phyloP scores from a whole-genome alignment of 208 protist genomes.

The Acanthamoeba quina region DNA sequence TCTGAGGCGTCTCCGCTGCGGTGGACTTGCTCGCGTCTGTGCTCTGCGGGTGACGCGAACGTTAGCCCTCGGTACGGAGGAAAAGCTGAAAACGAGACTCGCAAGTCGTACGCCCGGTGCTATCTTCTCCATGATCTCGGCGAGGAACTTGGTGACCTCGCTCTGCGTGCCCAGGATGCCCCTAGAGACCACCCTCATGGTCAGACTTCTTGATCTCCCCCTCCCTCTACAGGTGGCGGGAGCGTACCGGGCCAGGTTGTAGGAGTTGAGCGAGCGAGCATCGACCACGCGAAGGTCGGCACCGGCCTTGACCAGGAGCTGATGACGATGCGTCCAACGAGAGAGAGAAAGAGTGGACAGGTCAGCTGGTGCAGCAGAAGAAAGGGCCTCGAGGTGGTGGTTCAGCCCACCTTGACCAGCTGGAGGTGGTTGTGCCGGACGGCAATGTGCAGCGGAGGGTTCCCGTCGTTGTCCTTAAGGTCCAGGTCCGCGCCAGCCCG shows the following conservation, averaged over 20 bases:
- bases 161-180: constrained; percentile 2
- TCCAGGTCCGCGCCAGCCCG: constrained; percentile 48
- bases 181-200: neutral
- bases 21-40: neutral
- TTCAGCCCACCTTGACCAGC: constrained; percentile 15
- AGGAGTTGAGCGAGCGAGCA: constrained; percentile 22
- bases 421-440: constrained; percentile 22
- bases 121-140: constrained; percentile 66
- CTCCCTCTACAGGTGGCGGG: neutral
- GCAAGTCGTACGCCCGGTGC: neutral
- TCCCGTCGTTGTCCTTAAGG: constrained; percentile 48
- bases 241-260: constrained; percentile 1
- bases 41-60: neutral
- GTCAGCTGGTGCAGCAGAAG: neutral
- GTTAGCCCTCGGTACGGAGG: neutral
- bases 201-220: neutral
- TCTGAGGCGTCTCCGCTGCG: neutral
- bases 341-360: neutral
- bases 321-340: neutral
- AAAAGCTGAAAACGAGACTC: neutral
- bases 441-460: constrained; percentile 52
- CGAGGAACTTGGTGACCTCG: constrained; percentile 39
- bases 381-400: neutral
- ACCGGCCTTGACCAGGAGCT: constrained; percentile 42
- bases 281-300: neutral